These are phyloP conservation scores for Carex arenaria DNA, from an alignment of 202 grass and related monocot genomes.

Conservation along the genomic window DNA sequence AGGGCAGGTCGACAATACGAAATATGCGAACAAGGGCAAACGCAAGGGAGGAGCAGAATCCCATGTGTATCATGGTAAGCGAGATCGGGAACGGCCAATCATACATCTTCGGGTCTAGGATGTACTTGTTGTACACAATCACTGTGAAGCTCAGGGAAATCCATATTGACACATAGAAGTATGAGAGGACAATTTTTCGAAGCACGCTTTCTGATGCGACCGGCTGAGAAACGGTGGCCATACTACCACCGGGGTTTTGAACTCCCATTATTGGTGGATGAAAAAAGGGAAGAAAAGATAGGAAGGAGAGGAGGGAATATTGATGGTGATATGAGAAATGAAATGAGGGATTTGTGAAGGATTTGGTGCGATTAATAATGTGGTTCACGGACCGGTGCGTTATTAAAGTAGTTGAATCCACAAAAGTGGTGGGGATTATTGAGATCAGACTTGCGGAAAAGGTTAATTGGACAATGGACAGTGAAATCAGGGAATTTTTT, in stretches of 20 bases:
- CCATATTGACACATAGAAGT: conserved; percentile 81
- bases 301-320: background rate
- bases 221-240: background rate
- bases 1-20: conserved; percentile 44
- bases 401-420: conserved; percentile 1
- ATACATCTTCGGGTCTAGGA: conserved; percentile 94
- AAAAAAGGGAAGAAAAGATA: background rate
- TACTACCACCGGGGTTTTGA: background rate
- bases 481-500: background rate
- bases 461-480: background rate
- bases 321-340: background rate
- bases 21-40: conserved; percentile 49
- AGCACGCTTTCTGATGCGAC: conserved; percentile 35
- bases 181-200: conserved; percentile 57
- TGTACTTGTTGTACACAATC: conserved; percentile 96
- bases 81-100: conserved; percentile 81
- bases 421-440: background rate
- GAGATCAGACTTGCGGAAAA: background rate
- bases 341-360: background rate
- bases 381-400: background rate
- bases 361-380: conserved; percentile 8
- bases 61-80: conserved; percentile 93
- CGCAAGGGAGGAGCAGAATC: conserved; percentile 68
- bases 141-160: conserved; percentile 89
- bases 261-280: background rate